Evolutionary conservation across 2,329 filamentous ascomycete genomes (phyloP), one percentile per base, ranked within the genome.

Genomic region (Pyrenophora seminiperda): DNA sequence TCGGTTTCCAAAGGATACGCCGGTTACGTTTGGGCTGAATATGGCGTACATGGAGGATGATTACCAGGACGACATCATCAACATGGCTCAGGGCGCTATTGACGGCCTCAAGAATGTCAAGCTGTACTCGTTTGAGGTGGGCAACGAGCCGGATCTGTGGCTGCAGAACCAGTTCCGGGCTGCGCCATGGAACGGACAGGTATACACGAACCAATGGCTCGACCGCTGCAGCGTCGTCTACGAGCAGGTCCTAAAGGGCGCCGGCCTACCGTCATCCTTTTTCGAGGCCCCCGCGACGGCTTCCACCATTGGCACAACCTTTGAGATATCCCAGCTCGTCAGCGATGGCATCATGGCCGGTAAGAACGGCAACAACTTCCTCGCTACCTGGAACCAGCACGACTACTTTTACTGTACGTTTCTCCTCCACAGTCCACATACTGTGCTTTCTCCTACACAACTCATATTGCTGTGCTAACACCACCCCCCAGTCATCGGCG

Each of bases 321-420:
- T 81, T 55, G 68, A 76, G 49, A 77, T 81, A 48, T 40, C 65
- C 4, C 66, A 76, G 48, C 65, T 81, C 33, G 65, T 73, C 24
- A 41, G 65, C 37, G 66, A 73, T 45, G 76, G 75, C 27, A 75
- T 80, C 49, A 67, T 69, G 36, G 59, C 64, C 6, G 56, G 62
- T 10, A 65, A 67, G 17, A 73, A 76, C 30, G 72, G 71, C 36
- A 66, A 69, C 24, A 63, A 66, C 29, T 75, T 72, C 54, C 63
- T 78, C 50, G 61, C 74, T 13, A 69, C 67, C 20, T 81, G 78
- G 78, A 81, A 81, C 54, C 78, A 81, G 66, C 79, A 81, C 62
- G 76, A 81, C 62, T 81, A 81, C 66, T 80, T 77, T 60, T 80
- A 80, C 58, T 81, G 67, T 70, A 60, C 24, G 66, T 56, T 30